These are phyloP conservation scores for Diaporthe helianthi DNA, from an alignment of 2,329 filamentous ascomycete genomes.

Conservation along the genomic window DNA sequence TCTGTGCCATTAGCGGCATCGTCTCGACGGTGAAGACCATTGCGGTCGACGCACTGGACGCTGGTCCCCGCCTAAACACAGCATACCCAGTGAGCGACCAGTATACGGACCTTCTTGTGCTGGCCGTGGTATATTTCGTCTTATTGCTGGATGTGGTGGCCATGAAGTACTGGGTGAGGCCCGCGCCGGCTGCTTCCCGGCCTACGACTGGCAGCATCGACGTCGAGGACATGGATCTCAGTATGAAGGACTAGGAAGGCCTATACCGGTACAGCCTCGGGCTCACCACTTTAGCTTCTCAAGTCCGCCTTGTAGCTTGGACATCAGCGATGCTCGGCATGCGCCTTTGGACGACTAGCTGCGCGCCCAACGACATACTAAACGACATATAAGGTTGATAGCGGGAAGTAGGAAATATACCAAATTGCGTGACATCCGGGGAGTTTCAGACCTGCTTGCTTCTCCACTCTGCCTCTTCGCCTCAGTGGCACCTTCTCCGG, in stretches of 20 bases:
- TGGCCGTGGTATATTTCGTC: constrained; percentile 37
- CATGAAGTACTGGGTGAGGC: constrained; percentile 20
- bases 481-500: no score
- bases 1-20: constrained; percentile 38
- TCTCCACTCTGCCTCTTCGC: no score
- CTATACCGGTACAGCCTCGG: not conserved
- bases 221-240: not conserved
- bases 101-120: constrained; percentile 38
- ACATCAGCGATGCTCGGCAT: not conserved
- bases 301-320: not conserved
- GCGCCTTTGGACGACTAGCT: not conserved
- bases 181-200: not conserved
- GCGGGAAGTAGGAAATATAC: no score
- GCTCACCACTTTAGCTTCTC: not conserved
- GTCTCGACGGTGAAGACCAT: constrained; percentile 38
- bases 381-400: no score
- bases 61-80: constrained; percentile 29
- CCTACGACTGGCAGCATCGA: not conserved
- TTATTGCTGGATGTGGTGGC: constrained; percentile 30
- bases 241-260: not conserved
- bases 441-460: no score
- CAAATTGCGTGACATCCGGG: no score
- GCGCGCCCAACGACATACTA: not conserved
- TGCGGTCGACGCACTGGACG: constrained; percentile 11
- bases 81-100: constrained; percentile 39